Percentiles rank a stretch among this genome's conserved stretches.
Conservation (phyloP, 2,329 filamentous ascomycete genomes). For the Metarhizium robertsii region DNA sequence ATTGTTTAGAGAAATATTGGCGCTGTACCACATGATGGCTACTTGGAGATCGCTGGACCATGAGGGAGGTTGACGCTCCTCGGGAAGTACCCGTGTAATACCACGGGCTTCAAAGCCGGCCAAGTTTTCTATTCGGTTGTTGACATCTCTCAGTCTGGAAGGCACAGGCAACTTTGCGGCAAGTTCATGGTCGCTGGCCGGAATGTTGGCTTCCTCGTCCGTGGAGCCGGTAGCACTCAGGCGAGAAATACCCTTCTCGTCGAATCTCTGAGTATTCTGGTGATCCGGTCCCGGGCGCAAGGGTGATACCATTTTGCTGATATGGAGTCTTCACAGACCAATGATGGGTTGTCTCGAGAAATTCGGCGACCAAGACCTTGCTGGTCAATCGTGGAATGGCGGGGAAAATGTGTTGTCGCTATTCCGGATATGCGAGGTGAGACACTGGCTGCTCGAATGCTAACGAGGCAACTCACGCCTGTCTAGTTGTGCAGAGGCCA, state of each 20-base stretch:
- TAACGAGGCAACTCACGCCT: background rate
- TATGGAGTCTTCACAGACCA: background rate
- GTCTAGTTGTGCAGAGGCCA: no score
- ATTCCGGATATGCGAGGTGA: background rate
- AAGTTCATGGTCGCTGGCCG: background rate
- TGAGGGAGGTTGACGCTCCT: constrained; percentile 25
- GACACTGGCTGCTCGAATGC: background rate
- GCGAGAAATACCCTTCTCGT: background rate
- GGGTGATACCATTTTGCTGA: background rate
- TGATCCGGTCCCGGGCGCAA: background rate
- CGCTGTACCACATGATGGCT: constrained; percentile 33
- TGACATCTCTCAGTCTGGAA: constrained; percentile 8
- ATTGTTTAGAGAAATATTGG: constrained; percentile 35
- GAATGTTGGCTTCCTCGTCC: background rate
- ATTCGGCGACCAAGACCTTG: background rate
- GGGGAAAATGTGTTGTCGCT: background rate
- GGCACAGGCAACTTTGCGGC: background rate
- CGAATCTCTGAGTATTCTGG: background rate
- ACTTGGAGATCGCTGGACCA: constrained; percentile 27
- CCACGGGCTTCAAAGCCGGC: constrained; percentile 30
- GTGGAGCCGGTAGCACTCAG: background rate
- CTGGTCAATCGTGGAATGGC: background rate
- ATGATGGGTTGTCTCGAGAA: background rate
- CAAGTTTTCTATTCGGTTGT: constrained; percentile 19
- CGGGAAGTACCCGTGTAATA: constrained; percentile 27